These are phyloP conservation scores for Carallia pectinifolia DNA, from an alignment of 345 rosid genomes.

Conservation along the genomic window DNA sequence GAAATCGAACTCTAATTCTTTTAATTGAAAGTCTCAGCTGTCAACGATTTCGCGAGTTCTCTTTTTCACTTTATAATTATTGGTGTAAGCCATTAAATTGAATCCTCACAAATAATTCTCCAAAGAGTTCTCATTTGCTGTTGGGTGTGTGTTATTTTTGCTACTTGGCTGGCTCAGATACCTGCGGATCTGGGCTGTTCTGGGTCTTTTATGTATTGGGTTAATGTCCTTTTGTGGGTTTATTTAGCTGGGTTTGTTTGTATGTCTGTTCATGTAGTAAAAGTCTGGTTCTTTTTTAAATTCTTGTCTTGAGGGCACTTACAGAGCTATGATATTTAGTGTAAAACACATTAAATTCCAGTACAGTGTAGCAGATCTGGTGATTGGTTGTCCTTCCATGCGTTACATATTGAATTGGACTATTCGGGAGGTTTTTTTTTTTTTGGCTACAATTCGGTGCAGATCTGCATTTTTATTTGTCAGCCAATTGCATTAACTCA, in stretches of 20 bases:
- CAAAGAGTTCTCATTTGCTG: neutral
- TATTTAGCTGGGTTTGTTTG: neutral
- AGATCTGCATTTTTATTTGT: neutral
- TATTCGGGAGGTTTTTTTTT: too few relatives aligned
- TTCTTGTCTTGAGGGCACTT: neutral
- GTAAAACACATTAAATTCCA: neutral
- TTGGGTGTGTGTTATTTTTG: neutral
- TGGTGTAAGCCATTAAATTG: too few relatives aligned
- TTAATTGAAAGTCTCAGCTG: too few relatives aligned
- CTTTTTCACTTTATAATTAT: too few relatives aligned
- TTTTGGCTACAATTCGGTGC: neutral
- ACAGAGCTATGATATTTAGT: neutral
- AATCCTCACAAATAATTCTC: too few relatives aligned
- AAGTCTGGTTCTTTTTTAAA: neutral
- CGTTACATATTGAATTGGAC: too few relatives aligned
- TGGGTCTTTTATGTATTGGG: neutral
- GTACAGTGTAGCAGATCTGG: conserved; percentile 7
- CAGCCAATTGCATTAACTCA: neutral
- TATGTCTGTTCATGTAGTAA: neutral
- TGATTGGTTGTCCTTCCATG: neutral
- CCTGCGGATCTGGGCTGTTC: conserved; percentile 10
- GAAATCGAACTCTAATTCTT: too few relatives aligned
- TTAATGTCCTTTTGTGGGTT: neutral
- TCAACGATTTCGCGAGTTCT: too few relatives aligned
- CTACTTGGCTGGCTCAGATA: neutral